Evolutionary conservation across 2,329 filamentous ascomycete species (phyloP), one percentile per base, ranked within the genome.

Genomic region (Thermochaetoides dissita): DNA sequence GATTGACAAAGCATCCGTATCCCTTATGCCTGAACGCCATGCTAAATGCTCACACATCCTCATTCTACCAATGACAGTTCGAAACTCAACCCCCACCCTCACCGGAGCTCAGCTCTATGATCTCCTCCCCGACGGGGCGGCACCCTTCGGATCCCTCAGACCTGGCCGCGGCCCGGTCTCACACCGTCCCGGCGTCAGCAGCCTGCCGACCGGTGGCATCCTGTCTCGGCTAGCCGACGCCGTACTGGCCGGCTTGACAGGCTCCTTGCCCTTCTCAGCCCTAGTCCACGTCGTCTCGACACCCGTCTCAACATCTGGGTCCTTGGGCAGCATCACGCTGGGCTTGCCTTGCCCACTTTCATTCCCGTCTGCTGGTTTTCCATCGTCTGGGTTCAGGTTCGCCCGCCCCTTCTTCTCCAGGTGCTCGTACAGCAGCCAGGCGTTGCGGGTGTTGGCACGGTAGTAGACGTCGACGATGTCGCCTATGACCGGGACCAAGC

Each of bases 371-470:
- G 17, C 5, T 24, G 17, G 5, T 3, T 40, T 31, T n/a, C 46
- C 39, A 24, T 31, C 41, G 7, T 66, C 62, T 7, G 71, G 64
- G 43, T 74, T 66, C 10, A 38, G n/a, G 7, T 52, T 46, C n/a
- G 71, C 71, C 53, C 74, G 72, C 45, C 83, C 82, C 56, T 80
- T 76, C 49, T 78, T 67, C 36, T 83, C 73, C 41, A 91, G 68
- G 50, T 81, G 17, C 17, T 24, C 17, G 17, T 24, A 24, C 17
- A 60, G 53, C 2, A 84, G 59, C 32, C 81, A 71, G 6, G 82
- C 77, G 52, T 89, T 91, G 53, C 76, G 76, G 12, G 80, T 84
- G 55, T 89, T 91, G 56, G 79, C 79, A 46, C 82, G 79, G 63
- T 81, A 81, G 3, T 76, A 59, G 6, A 81, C 81, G 54, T 91